Base-by-base conservation (phyloP, 1,284 basidiomycete species). In the Ceratobasidium theobromae region DNA sequence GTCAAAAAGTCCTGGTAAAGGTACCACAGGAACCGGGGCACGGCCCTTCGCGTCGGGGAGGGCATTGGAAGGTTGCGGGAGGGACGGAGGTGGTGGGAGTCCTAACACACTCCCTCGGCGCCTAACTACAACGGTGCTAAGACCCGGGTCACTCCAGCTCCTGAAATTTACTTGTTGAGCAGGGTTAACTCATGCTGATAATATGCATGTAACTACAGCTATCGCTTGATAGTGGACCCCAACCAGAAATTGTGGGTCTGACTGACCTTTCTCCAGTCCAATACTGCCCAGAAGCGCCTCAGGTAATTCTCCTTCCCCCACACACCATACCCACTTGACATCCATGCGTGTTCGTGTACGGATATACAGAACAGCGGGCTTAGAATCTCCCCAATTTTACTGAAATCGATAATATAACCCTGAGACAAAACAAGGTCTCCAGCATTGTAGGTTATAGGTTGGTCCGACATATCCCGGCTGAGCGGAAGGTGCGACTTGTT, bases 241-340 rank as follows among this genome's bases (percentile, higher is more conserved):
- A 12, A 25, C 58, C 58, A 62, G 23, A 28, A 32, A 3, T 62
- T 35, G 21, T 41, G 38, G 1, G 32, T 60, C 38, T 12, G n/a
- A 30, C 55, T 71, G 67, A 92, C 84, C 74, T 84, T 86, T 58
- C 79, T 75, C 96, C 96, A 99, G 77, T 99, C 84, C 68, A 99
- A 77, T 53, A 87, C 89, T 38, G 82, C 82, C 91, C 94, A 98
- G 81, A 97, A 98, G 73, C 89, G 84, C 73, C 84, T 86, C 72
- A 97, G 79, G 81, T 96, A 99, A 74, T 86, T 82, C 74, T 94
- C 91, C 78, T 93, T 94, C 43, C 93, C 94, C 91, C 93, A 96
- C 16, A 99, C 86, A 11, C 96, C 96, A 73, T 93, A 95, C 68
- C 89, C 89, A 53, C 90, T 87, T 58, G 83, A 82, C 71, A 99